Base-by-base conservation (phyloP, 2,329 filamentous ascomycete genomes). In the Arthroderma sp. region DNA sequence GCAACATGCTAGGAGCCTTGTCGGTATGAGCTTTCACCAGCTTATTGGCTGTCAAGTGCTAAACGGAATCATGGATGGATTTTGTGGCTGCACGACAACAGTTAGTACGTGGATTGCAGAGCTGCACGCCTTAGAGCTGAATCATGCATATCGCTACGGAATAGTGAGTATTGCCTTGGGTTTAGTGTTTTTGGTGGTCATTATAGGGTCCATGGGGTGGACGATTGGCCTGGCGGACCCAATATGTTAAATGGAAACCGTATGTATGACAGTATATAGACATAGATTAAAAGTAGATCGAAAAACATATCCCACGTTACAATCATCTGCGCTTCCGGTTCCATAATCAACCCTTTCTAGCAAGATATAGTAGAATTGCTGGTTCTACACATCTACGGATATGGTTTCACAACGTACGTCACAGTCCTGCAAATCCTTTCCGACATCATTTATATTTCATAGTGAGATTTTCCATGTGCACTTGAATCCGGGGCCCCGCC, bases 71-170 rank as follows among this genome's bases (percentile, higher is more conserved):
- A 72, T 78, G 58, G 78, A 83, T 65, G 79, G 79, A 2, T 81
- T 83, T 53, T 83, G 80, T 54, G 79, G 80, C 1, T 77, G 75
- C 48, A 56, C 78, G 56, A 82, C 78, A 3, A 83, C 79, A 0
- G 69, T 83, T 6, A 82, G 78, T 52, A 82, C 79, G 2, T 82
- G 77, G 77, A 75, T 80, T 27, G 66, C 68, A 5, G 79, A 83
- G 58, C 54, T 83, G 54, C 71, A 66, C 46, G 68, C 68, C 1
- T 53, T 83, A 42, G 61, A 68, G 38, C 65, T 68, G 28, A 64
- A 62, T 7, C 67, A 79, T 60, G 76, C 81, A 2, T 94, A 89
- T 66, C 15, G 70, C 1, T 79, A 79, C 56, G 74, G 66, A 0
- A 38, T 58, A 4, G 52, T 57, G 32, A 78, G 72, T 54, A 62